Conservation (phyloP, 2,329 filamentous ascomycete genomes). For the Sporothrix pseudoabietina region DNA sequence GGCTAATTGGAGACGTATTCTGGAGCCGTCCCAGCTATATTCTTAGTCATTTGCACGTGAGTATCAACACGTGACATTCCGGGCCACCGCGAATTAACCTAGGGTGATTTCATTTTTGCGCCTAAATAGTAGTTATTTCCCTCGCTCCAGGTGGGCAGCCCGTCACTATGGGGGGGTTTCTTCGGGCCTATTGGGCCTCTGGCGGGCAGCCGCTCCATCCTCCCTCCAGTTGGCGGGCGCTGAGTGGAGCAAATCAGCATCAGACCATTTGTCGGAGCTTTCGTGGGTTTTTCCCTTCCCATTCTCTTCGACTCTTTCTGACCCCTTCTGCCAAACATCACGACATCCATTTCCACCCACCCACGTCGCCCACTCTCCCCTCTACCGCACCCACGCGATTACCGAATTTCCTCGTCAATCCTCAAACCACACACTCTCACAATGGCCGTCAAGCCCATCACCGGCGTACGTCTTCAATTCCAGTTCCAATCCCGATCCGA, state of each 20-base stretch:
- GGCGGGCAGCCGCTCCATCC: not conserved
- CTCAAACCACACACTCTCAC: slow-evolving; percentile 39
- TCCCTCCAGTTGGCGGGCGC: slow-evolving; percentile 14
- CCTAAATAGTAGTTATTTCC: not conserved
- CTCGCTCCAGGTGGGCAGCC: not conserved
- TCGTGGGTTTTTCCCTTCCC: slow-evolving; percentile 33
- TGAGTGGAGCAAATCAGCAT: slow-evolving; percentile 34
- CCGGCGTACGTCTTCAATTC: slow-evolving; percentile 54
- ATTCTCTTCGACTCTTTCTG: slow-evolving; percentile 19
- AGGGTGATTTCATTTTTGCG: slow-evolving; percentile 26
- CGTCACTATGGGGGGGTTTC: not conserved
- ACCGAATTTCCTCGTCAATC: not conserved
- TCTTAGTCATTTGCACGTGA: not conserved
- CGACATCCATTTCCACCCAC: slow-evolving; percentile 1
- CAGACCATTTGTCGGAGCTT: slow-evolving; percentile 35
- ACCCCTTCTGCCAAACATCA: slow-evolving; percentile 21
- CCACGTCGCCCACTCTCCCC: slow-evolving; percentile 17
- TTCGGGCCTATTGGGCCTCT: not conserved
- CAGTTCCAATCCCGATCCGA: not conserved
- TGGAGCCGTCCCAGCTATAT: not conserved
- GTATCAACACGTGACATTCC: slow-evolving; percentile 31
- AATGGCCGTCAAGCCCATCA: slow-evolving; percentile 62
- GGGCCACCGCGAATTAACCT: slow-evolving; percentile 25
- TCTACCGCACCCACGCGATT: slow-evolving; percentile 17
- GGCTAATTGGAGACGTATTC: not conserved